phyloP scores from a whole-genome alignment of 352 stramenopile species.

The Phytophthora cajani region DNA sequence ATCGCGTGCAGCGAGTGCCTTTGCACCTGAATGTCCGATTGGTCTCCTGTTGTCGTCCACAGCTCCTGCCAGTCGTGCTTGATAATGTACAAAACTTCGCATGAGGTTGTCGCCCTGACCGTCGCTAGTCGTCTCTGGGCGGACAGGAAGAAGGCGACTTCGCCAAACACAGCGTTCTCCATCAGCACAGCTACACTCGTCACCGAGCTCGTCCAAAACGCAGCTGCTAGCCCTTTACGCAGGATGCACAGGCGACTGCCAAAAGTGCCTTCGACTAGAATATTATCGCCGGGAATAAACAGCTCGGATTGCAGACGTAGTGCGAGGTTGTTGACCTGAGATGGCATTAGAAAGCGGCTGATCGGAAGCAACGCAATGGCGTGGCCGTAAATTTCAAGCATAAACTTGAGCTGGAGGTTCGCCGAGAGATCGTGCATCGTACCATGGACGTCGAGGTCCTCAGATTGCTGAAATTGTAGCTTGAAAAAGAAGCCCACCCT shows the following conservation, averaged over 20 bases:
- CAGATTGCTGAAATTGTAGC: conserved; percentile 61
- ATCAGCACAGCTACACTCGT: conserved; percentile 64
- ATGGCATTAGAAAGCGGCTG: conserved; percentile 52
- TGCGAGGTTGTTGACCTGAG: conserved; percentile 74
- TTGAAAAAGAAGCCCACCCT: conserved; percentile 75
- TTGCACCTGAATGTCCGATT: conserved; percentile 55
- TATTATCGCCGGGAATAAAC: conserved; percentile 74
- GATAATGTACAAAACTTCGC: conserved; percentile 69
- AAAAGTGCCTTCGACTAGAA: conserved; percentile 66
- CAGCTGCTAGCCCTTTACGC: conserved; percentile 60
- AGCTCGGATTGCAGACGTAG: conserved; percentile 67
- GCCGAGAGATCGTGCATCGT: conserved; percentile 70
- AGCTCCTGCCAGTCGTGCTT: conserved; percentile 73
- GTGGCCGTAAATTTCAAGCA: conserved; percentile 75
- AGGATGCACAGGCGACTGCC: conserved; percentile 68
- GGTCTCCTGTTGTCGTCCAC: conserved; percentile 47
- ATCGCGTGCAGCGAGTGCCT: conserved; percentile 66
- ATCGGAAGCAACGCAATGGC: conserved; percentile 62
- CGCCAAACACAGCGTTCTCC: conserved; percentile 71
- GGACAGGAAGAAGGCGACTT: conserved; percentile 73
- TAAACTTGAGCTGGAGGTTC: conserved; percentile 75
- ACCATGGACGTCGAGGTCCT: conserved; percentile 58
- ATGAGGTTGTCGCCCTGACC: conserved; percentile 66
- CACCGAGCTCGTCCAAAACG: conserved; percentile 59
- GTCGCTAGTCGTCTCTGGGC: conserved; percentile 61